Conservation (phyloP, 106 monocot species). For the Allium fistulosum region DNA sequence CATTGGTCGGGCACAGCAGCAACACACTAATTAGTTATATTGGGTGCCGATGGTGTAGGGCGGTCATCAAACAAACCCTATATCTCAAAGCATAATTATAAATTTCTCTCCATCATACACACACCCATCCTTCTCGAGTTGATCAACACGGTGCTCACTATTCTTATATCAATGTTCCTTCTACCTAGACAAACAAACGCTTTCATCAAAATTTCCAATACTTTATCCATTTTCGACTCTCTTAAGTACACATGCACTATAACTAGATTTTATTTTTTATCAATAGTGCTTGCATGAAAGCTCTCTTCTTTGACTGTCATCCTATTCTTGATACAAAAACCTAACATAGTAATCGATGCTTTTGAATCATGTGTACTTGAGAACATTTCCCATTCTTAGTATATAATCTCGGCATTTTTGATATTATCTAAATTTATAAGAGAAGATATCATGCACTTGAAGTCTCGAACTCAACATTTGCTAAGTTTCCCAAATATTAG, state of each 20-base stretch:
- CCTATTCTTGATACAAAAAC: conserved; percentile 44
- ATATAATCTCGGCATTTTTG: conserved; percentile 60
- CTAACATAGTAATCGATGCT: conserved; percentile 56
- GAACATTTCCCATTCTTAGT: conserved; percentile 64
- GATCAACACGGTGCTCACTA: conserved; percentile 13
- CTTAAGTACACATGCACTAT: conserved; percentile 61
- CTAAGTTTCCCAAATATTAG: conserved; percentile 53
- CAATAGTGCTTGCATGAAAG: conserved; percentile 23
- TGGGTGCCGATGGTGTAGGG: too few relatives aligned
- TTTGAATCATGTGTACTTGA: conserved; percentile 61
- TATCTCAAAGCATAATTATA: too few relatives aligned
- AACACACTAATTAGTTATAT: too few relatives aligned
- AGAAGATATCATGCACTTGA: conserved; percentile 63
- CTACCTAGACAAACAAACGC: conserved; percentile 45
- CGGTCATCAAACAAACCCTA: too few relatives aligned
- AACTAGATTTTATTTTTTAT: conserved; percentile 56
- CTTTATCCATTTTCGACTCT: conserved; percentile 38
- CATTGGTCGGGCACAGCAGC: too few relatives aligned
- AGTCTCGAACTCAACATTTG: conserved; percentile 75
- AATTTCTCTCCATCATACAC: too few relatives aligned
- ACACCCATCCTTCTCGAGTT: too few relatives aligned
- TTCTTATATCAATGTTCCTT: conserved; percentile 58
- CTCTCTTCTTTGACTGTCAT: conserved; percentile 59
- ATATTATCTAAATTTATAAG: conserved; percentile 55
- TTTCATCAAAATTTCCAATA: conserved; percentile 46